phyloP scores from a whole-genome alignment of 75 land plant species.

The Selaginella moellendorffii region DNA sequence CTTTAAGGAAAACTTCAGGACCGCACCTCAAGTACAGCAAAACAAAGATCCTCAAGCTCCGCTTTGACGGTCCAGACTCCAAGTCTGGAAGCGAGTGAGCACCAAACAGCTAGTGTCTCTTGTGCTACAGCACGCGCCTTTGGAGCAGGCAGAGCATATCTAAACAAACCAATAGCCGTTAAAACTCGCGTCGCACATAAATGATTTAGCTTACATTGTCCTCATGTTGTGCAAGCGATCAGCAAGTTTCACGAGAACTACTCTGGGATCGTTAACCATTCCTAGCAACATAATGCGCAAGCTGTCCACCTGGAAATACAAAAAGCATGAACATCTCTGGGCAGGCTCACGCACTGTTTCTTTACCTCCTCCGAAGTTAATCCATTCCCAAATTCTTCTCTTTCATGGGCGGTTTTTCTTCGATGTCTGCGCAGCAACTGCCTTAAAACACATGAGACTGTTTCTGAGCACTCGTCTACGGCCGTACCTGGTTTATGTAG shows the following conservation, averaged over 20 bases:
- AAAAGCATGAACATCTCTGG: neutral
- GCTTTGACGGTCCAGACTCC: slow-evolving; percentile 94
- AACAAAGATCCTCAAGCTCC: slow-evolving; percentile 90
- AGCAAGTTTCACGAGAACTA: slow-evolving; percentile 92
- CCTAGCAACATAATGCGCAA: slow-evolving; percentile 88
- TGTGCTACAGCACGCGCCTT: slow-evolving; percentile 93
- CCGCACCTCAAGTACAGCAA: slow-evolving; percentile 92
- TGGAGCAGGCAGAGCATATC: slow-evolving; percentile 65
- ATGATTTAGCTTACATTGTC: slow-evolving; percentile 43
- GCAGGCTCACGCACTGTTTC: too few species aligned
- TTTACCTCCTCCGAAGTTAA: slow-evolving; percentile 70
- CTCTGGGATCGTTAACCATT: slow-evolving; percentile 96
- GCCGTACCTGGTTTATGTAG: slow-evolving; percentile 72
- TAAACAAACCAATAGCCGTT: too few species aligned
- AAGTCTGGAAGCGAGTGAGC: slow-evolving; percentile 88
- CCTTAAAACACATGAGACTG: slow-evolving; percentile 11
- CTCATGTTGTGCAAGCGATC: slow-evolving; percentile 97
- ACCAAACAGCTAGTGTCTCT: slow-evolving; percentile 92
- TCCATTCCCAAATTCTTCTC: slow-evolving; percentile 19
- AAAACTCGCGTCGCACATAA: neutral
- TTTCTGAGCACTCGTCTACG: neutral
- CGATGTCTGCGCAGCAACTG: slow-evolving; percentile 84
- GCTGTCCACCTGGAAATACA: slow-evolving; percentile 46
- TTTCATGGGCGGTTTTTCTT: slow-evolving; percentile 36
- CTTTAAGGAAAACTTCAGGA: too few species aligned